Conservation (phyloP, 352 stramenopile genomes). For the Globisporangium irregulare region DNA sequence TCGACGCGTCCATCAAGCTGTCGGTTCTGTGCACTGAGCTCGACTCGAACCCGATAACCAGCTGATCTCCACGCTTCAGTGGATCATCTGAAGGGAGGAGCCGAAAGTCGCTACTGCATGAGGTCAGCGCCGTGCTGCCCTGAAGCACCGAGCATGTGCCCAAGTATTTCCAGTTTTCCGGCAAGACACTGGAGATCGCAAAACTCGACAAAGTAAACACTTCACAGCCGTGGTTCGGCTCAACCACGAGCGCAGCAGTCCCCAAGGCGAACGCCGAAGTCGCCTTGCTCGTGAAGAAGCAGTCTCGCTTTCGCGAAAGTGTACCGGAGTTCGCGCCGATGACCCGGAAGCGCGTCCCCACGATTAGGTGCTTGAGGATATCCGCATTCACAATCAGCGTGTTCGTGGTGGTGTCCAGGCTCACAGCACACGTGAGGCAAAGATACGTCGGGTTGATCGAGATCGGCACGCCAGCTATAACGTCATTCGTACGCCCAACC, state of each 20-base stretch:
- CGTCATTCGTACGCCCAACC: conserved; percentile 85
- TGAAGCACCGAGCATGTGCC: conserved; percentile 52
- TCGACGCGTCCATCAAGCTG: conserved; percentile 48
- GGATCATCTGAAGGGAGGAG: conserved; percentile 28
- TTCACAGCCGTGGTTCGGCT: conserved; percentile 49
- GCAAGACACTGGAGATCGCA: conserved; percentile 53
- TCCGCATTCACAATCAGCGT: conserved; percentile 60
- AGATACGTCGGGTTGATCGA: conserved; percentile 46
- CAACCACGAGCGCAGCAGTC: conserved; percentile 41
- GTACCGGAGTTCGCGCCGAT: conserved; percentile 59
- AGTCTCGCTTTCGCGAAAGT: conserved; percentile 48
- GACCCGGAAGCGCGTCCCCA: conserved; percentile 59
- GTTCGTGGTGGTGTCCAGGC: conserved; percentile 35
- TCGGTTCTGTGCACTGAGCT: conserved; percentile 59
- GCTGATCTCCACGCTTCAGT: conserved; percentile 69
- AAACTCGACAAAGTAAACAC: conserved; percentile 39
- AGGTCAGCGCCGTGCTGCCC: conserved; percentile 26
- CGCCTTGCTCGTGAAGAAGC: conserved; percentile 61
- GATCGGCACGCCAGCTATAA: conserved; percentile 33
- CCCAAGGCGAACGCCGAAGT: conserved; percentile 33
- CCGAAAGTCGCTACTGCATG: conserved; percentile 45
- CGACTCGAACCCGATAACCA: conserved; percentile 76
- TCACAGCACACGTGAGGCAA: conserved; percentile 54
- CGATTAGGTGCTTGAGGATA: conserved; percentile 50
- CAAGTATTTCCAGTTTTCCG: conserved; percentile 63